These are phyloP conservation scores for Clitoria ternatea DNA, from an alignment of 306 rosid genomes.

Conservation along the genomic window DNA sequence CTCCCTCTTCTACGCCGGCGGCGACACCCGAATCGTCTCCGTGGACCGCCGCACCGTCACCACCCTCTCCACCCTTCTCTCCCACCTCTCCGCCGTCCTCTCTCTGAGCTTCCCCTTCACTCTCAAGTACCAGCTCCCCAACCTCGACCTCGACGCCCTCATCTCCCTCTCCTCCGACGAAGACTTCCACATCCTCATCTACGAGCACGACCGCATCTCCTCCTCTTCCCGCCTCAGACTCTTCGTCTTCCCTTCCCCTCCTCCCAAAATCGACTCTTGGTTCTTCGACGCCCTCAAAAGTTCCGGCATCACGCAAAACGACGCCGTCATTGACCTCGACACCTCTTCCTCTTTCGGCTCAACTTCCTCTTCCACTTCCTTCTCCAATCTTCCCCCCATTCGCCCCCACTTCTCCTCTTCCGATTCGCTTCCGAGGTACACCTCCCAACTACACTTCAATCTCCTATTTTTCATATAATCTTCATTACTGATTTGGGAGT, in stretches of 20 bases:
- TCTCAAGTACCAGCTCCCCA: slow-evolving; percentile 60
- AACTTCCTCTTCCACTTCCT: neutral
- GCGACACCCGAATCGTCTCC: slow-evolving; percentile 56
- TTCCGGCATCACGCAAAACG: slow-evolving; percentile 35
- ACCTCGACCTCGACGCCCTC: slow-evolving; percentile 45
- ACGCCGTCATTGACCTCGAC: neutral
- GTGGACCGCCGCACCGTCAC: slow-evolving; percentile 27
- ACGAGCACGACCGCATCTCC: slow-evolving; percentile 34
- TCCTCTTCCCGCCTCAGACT: slow-evolving; percentile 39
- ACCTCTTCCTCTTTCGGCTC: neutral
- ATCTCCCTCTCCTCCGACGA: slow-evolving; percentile 41
- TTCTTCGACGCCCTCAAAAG: slow-evolving; percentile 52
- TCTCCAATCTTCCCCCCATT: neutral
- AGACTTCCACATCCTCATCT: slow-evolving; percentile 39
- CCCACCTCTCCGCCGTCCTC: slow-evolving; percentile 45
- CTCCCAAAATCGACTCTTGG: slow-evolving; percentile 62
- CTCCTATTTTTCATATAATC: too few relatives aligned
- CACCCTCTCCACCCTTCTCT: slow-evolving; percentile 30
- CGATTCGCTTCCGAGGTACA: neutral
- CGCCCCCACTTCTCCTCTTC: neutral
- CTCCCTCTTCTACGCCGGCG: slow-evolving; percentile 52
- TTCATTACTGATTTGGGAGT: too few relatives aligned
- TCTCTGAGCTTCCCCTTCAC: slow-evolving; percentile 28
- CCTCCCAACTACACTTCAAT: too few relatives aligned
- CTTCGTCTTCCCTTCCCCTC: slow-evolving; percentile 45